phyloP scores from a whole-genome alignment of 1,139 yeast species.

The Candida frijolesensis region DNA sequence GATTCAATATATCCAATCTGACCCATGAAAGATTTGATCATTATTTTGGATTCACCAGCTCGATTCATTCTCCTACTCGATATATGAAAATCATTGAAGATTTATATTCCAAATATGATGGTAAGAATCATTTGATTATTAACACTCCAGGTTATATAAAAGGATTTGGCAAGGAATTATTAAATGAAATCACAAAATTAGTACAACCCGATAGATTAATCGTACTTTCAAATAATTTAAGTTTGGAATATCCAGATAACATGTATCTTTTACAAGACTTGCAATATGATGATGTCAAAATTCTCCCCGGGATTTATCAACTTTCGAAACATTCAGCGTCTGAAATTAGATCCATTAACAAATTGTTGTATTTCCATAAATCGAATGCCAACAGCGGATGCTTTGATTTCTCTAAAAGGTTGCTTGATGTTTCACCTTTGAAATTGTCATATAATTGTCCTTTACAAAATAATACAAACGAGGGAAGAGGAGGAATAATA shows the following conservation, averaged over 20 bases:
- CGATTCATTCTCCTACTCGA: conserved; percentile 65
- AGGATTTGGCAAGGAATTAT: conserved; percentile 78
- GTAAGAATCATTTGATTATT: conserved; percentile 49
- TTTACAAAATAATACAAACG: not conserved
- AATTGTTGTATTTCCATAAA: conserved; percentile 58
- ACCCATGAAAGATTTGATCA: conserved; percentile 30
- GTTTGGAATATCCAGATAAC: conserved; percentile 25
- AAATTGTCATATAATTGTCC: conserved; percentile 39
- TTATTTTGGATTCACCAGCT: conserved; percentile 72
- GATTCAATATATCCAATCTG: conserved; percentile 16
- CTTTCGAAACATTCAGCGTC: conserved; percentile 47
- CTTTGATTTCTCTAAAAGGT: conserved; percentile 52
- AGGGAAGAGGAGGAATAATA: not conserved
- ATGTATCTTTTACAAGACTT: conserved; percentile 27
- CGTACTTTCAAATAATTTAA: conserved; percentile 26
- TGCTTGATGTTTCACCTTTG: conserved; percentile 50
- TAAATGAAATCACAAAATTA: conserved; percentile 47
- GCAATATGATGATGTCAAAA: conserved; percentile 19
- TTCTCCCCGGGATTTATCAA: conserved; percentile 33
- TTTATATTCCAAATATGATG: conserved; percentile 26
- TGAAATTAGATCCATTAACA: conserved; percentile 54
- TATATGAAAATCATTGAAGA: conserved; percentile 51
- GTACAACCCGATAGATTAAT: conserved; percentile 61
- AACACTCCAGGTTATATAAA: conserved; percentile 95
- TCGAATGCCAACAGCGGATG: not conserved